These are phyloP conservation scores for Aspergillus olivimuriae DNA, from an alignment of 495 filamentous ascomycete genomes.

Conservation along the genomic window DNA sequence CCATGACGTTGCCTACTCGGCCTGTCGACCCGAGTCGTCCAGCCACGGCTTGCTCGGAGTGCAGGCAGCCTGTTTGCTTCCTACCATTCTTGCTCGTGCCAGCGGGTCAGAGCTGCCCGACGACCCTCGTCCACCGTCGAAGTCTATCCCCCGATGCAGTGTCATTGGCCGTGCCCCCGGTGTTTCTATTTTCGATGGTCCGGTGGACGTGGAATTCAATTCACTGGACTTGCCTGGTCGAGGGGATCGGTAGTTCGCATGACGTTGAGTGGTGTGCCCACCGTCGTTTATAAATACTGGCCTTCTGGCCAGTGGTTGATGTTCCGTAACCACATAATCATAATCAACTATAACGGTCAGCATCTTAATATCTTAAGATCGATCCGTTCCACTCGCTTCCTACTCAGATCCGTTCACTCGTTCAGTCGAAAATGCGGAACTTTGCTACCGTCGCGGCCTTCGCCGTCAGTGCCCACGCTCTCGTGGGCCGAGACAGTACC, in stretches of 20 bases:
- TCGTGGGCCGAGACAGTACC: slow-evolving; percentile 29
- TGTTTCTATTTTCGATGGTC: slow-evolving; percentile 13
- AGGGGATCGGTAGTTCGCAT: slow-evolving; percentile 2
- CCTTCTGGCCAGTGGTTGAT: slow-evolving; percentile 59
- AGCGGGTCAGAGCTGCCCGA: slow-evolving; percentile 5
- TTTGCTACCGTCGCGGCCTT: slow-evolving; percentile 31
- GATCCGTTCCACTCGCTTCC: slow-evolving; percentile 9
- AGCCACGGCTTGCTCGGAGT: slow-evolving; percentile 12
- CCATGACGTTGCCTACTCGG: slow-evolving; percentile 16
- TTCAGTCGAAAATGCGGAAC: slow-evolving; percentile 25
- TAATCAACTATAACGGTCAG: background rate
- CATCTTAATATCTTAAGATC: slow-evolving; percentile 3
- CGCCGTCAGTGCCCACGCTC: slow-evolving; percentile 33
- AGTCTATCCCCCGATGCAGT: slow-evolving; percentile 14
- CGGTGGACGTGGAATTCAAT: slow-evolving; percentile 6
- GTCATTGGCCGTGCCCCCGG: slow-evolving; percentile 3
- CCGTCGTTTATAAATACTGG: slow-evolving; percentile 20
- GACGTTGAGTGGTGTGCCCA: slow-evolving; percentile 10
- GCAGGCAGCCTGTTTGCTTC: slow-evolving; percentile 7
- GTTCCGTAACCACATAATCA: slow-evolving; percentile 48
- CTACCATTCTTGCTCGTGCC: no score
- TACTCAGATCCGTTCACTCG: slow-evolving; percentile 9
- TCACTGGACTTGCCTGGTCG: slow-evolving; percentile 2
- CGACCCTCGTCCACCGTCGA: background rate
- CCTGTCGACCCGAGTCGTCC: no score